Evolutionary conservation across 768 basidiomycete species (phyloP), one percentile per base, ranked within the genome.

Genomic region (Panus rudis): DNA sequence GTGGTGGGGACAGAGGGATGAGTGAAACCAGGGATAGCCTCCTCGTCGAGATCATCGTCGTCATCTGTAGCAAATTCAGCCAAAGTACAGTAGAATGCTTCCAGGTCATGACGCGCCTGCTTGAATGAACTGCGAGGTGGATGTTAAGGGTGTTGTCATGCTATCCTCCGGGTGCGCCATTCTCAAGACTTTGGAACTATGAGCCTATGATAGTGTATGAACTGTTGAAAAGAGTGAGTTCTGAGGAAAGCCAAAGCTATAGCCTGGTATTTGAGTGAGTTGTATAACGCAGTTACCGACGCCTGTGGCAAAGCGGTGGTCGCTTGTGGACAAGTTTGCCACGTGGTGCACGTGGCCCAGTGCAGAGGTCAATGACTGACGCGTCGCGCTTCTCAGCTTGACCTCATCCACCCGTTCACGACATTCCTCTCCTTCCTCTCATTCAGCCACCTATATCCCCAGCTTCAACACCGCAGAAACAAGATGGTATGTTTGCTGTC

Each of bases 11-110:
- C 62, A 31, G 69, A 58, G 24, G 84, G 84, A 58, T 80, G 77
- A 5, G 83, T 71, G 69, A 87, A 90, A 8, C 81, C 78, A 12
- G 89, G 88, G 43, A 92, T 86, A 61, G 75, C 68, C 37, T 83
- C 82, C 56, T 92, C 89, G 62, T 89, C 79, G 37, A 89, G 59
- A 61, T 92, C 88, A 49, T 88, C 88, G 32, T 89, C 87, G 47
- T 86, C 83, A 53, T 88, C 85, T 56, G 33, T 20, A 35, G 25
- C 34, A 20, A n/a, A 14, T 24, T 16, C 25, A 17, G 24, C 16
- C 21, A 34, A 31, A 23, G 22, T 21, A 8, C 41, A 23, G 32
- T 28, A 43, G 53, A 25, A 5, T 32, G 12, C 19, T 17, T 23
- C 8, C 10, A 17, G 16, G 33, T 8, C 33, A 16, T 14, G 33